A percentile compares a stretch with the other conserved stretches of the same genome.
phyloP scores from a whole-genome alignment of 2,329 filamentous ascomycete species.

The Penicillium sp. region DNA sequence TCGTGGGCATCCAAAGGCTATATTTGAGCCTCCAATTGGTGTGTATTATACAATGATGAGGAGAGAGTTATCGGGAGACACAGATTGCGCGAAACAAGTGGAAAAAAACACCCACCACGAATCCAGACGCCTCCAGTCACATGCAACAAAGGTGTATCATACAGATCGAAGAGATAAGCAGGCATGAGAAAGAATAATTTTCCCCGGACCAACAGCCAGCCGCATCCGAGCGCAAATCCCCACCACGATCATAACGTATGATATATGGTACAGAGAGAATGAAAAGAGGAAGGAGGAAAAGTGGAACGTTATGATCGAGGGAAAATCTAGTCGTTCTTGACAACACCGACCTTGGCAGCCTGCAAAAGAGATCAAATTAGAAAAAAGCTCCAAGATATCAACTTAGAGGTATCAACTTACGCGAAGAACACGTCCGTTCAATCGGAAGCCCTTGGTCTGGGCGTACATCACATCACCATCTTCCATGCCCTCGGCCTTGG shows the following conservation, averaged over 20 bases:
- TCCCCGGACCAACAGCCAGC: conserved; percentile 20
- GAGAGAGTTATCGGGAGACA: conserved; percentile 27
- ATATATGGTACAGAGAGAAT: conserved; percentile 34
- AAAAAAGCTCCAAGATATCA: background rate
- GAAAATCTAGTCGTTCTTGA: conserved; percentile 62
- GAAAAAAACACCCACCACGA: conserved; percentile 21
- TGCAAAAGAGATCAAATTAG: conserved; percentile 21
- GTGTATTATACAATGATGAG: conserved; percentile 34
- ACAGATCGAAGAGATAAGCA: conserved; percentile 30
- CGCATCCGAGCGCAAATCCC: conserved; percentile 21
- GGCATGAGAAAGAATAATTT: conserved; percentile 21
- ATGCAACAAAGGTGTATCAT: conserved; percentile 33
- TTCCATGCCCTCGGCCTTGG: conserved; percentile 79
- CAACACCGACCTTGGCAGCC: conserved; percentile 92
- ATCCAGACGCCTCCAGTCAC: conserved; percentile 28
- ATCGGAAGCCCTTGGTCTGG: conserved; percentile 91
- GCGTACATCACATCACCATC: conserved; percentile 85
- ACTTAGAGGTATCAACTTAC: conserved; percentile 33
- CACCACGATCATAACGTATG: conserved; percentile 28
- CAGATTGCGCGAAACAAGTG: conserved; percentile 19
- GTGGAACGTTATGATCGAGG: conserved; percentile 6
- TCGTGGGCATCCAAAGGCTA: conserved; percentile 14
- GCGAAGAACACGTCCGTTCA: conserved; percentile 84
- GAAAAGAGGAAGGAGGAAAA: conserved; percentile 9
- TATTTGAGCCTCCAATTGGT: conserved; percentile 6